Conservation (phyloP, 768 basidiomycete species). For the Suillus lakei region DNA sequence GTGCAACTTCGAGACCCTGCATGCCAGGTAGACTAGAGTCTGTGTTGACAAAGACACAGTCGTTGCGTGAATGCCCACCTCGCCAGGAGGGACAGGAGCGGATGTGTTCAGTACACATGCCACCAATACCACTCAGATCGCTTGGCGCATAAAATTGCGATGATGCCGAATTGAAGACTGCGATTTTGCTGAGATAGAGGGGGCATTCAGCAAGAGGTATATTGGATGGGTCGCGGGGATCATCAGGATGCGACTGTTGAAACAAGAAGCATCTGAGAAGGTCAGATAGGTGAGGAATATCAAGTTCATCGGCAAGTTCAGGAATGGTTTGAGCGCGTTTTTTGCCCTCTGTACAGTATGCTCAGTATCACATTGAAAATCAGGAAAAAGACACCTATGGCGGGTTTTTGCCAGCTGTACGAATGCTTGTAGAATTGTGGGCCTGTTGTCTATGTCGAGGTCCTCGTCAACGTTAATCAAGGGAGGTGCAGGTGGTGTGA, state of each 20-base stretch:
- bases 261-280: constrained; percentile 3
- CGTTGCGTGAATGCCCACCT: not conserved
- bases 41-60: not conserved
- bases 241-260: constrained; percentile 6
- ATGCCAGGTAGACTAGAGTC: constrained; percentile 8
- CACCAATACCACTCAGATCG: constrained; percentile 14
- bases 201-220: not conserved
- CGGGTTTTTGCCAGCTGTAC: not conserved
- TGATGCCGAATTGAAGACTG: constrained; percentile 7
- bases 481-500: not conserved
- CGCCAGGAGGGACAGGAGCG: constrained; percentile 9
- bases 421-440: not conserved
- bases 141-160: constrained; percentile 13
- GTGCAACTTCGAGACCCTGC: constrained; percentile 10
- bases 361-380: not conserved
- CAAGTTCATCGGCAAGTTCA: not conserved
- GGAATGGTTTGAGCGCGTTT: not conserved
- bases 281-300: not conserved
- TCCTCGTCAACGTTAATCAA: not conserved
- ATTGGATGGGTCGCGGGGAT: not conserved
- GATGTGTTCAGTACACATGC: constrained; percentile 15
- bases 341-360: not conserved
- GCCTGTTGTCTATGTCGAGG: not conserved
- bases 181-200: constrained; percentile 5
- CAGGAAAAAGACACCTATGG: not conserved